Percentiles rank a stretch among this genome's conserved stretches.
phyloP scores from a whole-genome alignment of 331 rosid species.

The Erythrophleum ivorense region DNA sequence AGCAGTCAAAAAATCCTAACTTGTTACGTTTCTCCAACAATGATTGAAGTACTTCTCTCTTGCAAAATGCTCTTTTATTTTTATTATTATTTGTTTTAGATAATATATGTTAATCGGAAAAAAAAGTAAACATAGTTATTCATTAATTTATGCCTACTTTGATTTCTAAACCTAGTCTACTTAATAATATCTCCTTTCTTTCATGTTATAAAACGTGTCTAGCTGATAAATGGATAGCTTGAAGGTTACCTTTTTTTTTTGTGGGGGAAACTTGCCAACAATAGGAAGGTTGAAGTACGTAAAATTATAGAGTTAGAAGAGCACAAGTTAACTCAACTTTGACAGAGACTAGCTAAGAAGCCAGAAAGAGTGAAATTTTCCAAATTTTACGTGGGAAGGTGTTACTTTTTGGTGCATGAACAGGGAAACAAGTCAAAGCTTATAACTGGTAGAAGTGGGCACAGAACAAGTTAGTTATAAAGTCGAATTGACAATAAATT shows the following conservation, averaged over 20 bases:
- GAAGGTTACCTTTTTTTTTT: neutral
- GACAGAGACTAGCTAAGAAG: neutral
- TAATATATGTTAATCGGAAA: neutral
- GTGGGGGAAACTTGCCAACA: neutral
- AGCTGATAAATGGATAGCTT: neutral
- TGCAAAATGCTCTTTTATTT: neutral
- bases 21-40: constrained; percentile 36
- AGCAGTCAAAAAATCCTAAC: constrained; percentile 3
- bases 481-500: constrained; percentile 41
- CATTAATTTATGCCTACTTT: neutral
- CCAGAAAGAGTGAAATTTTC: constrained; percentile 3
- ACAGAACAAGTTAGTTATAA: constrained; percentile 49
- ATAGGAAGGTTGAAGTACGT: neutral
- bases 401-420: neutral
- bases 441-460: constrained; percentile 27
- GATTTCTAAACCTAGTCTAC: neutral
- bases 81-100: neutral
- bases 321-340: constrained; percentile 5
- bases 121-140: neutral
- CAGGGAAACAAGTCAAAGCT: constrained; percentile 46
- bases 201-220: neutral
- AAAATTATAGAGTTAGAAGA: neutral
- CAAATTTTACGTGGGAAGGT: neutral
- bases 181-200: neutral
- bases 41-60: neutral